Evolutionary conservation across 2,329 filamentous ascomycete species (phyloP).

Genomic region (Lasiodiplodia sp.): DNA sequence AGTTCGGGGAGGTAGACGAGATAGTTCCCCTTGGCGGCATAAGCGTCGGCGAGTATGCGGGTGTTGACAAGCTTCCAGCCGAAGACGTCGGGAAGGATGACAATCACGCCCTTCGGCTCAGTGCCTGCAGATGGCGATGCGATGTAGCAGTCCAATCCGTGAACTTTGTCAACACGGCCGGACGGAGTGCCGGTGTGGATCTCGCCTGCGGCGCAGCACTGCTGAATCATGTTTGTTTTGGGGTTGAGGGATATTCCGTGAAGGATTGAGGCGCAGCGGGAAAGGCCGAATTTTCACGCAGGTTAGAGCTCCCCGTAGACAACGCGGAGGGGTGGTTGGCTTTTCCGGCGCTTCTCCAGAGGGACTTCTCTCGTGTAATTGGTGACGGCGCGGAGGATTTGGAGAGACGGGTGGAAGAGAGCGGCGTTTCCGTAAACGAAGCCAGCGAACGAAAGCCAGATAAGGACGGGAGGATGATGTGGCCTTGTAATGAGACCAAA

Average conservation of each 20-base stretch:
- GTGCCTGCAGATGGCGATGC: conserved; percentile 41
- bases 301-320: not conserved
- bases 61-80: conserved; percentile 47
- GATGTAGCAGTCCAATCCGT: conserved; percentile 48
- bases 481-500: too few relatives aligned
- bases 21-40: conserved; percentile 40
- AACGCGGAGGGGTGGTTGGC: not conserved
- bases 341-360: not conserved
- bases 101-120: conserved; percentile 43
- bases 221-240: conserved; percentile 6
- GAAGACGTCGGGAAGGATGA: conserved; percentile 50
- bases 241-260: not conserved
- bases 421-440: not conserved
- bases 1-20: conserved; percentile 46
- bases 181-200: conserved; percentile 47
- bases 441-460: not conserved
- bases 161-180: conserved; percentile 43
- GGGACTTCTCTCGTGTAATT: not conserved
- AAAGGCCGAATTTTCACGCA: not conserved
- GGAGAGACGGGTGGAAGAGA: not conserved
- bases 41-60: conserved; percentile 47
- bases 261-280: not conserved
- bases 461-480: not conserved
- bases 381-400: not conserved
- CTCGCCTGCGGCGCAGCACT: conserved; percentile 47